phyloP scores from a whole-genome alignment of 2,329 filamentous ascomycete genomes.

The Dryadomyces quercivorus region DNA sequence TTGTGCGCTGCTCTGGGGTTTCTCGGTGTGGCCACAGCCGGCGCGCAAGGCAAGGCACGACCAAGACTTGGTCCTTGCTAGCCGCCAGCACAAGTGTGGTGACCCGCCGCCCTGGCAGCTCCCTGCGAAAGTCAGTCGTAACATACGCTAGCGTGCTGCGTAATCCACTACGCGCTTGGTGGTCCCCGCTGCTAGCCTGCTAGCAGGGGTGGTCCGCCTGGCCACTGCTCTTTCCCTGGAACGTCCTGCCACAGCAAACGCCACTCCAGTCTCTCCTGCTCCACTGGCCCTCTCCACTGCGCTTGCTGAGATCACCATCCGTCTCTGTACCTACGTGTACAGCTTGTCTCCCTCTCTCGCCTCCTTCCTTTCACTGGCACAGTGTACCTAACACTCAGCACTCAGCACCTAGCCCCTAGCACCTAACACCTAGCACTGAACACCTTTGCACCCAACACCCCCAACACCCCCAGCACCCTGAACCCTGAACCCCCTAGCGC shows the following conservation, averaged over 20 bases:
- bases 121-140: background rate
- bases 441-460: background rate
- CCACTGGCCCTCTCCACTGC: background rate
- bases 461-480: background rate
- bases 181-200: conserved; percentile 8
- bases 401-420: background rate
- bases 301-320: background rate
- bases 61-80: background rate
- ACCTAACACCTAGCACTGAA: background rate
- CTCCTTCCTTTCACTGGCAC: background rate
- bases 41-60: background rate
- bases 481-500: too few relatives aligned
- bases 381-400: background rate
- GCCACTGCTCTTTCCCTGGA: conserved; percentile 4
- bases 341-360: background rate
- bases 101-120: conserved; percentile 7
- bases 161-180: conserved; percentile 11
- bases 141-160: conserved; percentile 10
- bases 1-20: background rate
- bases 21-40: background rate
- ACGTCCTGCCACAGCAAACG: conserved; percentile 4
- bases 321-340: too few relatives aligned
- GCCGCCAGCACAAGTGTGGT: conserved; percentile 1
- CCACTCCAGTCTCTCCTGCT: conserved; percentile 1
- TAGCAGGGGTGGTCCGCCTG: conserved; percentile 9